phyloP scores from a whole-genome alignment of 164 flowering plant species.

The Euptelea pleiosperma region DNA sequence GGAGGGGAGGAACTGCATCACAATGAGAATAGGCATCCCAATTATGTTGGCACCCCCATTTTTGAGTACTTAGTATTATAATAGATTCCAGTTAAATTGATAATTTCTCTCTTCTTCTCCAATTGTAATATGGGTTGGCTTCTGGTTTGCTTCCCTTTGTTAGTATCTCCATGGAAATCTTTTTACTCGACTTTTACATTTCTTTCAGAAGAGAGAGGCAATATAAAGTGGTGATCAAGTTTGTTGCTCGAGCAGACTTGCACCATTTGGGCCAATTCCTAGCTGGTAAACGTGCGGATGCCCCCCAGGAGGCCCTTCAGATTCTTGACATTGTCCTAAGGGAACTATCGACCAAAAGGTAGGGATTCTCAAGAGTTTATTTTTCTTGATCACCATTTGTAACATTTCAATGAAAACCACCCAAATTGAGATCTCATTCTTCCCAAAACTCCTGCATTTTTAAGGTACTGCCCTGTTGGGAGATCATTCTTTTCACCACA shows the following conservation, averaged over 20 bases:
- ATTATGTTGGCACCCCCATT: too few species aligned
- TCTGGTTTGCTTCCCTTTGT: neutral
- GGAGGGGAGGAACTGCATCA: too few species aligned
- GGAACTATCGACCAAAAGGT: constrained; percentile 77
- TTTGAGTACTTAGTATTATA: neutral
- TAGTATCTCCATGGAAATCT: neutral
- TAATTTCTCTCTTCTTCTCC: neutral
- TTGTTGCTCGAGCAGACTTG: constrained; percentile 71
- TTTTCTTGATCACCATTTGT: neutral
- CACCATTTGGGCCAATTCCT: constrained; percentile 79
- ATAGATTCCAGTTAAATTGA: neutral
- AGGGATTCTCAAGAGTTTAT: constrained; percentile 6
- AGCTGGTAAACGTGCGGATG: constrained; percentile 81
- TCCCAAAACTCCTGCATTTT: constrained; percentile 8
- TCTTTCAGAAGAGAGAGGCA: constrained; percentile 60
- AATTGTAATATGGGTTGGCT: neutral
- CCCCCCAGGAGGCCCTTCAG: constrained; percentile 84
- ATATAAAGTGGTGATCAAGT: constrained; percentile 74
- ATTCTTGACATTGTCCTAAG: constrained; percentile 81
- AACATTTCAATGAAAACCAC: neutral
- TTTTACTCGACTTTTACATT: too few species aligned
- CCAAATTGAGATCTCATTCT: constrained; percentile 4
- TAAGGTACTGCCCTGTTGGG: constrained; percentile 72
- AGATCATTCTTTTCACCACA: constrained; percentile 85
- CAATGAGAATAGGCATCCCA: too few species aligned